These are phyloP conservation scores for Boletus sp. DNA, from an alignment of 768 basidiomycete genomes.

Conservation along the genomic window DNA sequence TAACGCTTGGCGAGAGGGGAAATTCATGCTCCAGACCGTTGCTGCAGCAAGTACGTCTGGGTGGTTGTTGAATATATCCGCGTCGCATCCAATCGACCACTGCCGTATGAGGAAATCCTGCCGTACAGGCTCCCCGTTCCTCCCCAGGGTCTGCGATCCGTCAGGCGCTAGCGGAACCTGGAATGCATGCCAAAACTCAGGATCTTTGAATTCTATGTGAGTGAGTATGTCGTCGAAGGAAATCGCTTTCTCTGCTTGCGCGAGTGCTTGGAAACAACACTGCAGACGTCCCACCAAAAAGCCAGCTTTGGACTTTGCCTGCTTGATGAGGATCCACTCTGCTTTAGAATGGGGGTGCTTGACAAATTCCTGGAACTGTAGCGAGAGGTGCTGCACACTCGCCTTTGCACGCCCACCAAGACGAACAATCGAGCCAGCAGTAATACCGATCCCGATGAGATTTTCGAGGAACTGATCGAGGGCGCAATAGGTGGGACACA, in stretches of 20 bases:
- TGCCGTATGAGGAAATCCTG: constrained; percentile 43
- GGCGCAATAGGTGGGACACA: constrained; percentile 77
- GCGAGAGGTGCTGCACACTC: constrained; percentile 44
- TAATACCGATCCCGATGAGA: constrained; percentile 60
- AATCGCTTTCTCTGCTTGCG: constrained; percentile 11
- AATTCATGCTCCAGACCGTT: constrained; percentile 40
- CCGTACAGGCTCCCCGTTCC: constrained; percentile 35
- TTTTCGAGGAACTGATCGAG: constrained; percentile 69
- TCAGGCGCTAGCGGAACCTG: constrained; percentile 38
- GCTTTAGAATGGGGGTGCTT: constrained; percentile 23
- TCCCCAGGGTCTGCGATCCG: constrained; percentile 46
- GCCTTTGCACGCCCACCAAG: constrained; percentile 55
- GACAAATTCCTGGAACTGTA: constrained; percentile 40
- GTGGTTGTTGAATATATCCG: constrained; percentile 40
- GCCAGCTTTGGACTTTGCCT: constrained; percentile 28
- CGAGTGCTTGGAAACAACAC: constrained; percentile 31
- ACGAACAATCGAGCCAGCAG: constrained; percentile 47
- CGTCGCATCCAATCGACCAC: constrained; percentile 47
- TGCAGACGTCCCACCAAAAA: constrained; percentile 26
- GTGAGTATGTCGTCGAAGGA: constrained; percentile 35
- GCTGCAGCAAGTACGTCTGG: constrained; percentile 24
- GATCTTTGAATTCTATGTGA: constrained; percentile 52
- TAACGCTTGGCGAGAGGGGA: constrained; percentile 24
- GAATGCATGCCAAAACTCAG: constrained; percentile 46
- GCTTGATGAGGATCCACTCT: constrained; percentile 45